These are phyloP conservation scores for Podila clonocystis DNA, from an alignment of 192 early-diverging fungal species.

Conservation along the genomic window DNA sequence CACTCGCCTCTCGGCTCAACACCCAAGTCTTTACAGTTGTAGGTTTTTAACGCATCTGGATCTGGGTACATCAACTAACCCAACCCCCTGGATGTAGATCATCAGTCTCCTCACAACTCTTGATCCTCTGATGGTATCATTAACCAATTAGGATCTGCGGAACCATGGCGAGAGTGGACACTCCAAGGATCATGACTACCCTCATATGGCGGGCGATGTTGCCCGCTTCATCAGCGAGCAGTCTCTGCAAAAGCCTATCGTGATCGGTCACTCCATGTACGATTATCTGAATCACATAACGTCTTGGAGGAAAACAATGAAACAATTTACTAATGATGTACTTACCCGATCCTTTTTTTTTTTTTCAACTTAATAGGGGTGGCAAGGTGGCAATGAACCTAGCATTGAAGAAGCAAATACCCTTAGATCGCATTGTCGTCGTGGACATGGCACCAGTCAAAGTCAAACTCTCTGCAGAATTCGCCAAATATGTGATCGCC, in stretches of 20 bases:
- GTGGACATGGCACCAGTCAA: slow-evolving; percentile 77
- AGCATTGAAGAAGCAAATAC: slow-evolving; percentile 63
- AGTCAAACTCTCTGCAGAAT: slow-evolving; percentile 60
- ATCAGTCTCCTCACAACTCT: background rate
- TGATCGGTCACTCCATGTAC: slow-evolving; percentile 93
- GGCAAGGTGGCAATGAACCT: slow-evolving; percentile 80
- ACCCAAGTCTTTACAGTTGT: slow-evolving; percentile 75
- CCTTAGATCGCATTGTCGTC: slow-evolving; percentile 68
- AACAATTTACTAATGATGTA: background rate
- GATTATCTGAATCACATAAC: background rate
- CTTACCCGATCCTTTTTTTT: background rate
- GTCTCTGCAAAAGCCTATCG: slow-evolving; percentile 58
- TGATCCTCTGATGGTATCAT: background rate
- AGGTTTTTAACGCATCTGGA: slow-evolving; percentile 6
- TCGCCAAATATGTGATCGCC: slow-evolving; percentile 62
- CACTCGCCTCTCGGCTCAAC: slow-evolving; percentile 68
- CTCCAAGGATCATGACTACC: slow-evolving; percentile 67
- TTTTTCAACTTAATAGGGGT: slow-evolving; percentile 56
- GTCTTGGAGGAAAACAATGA: background rate
- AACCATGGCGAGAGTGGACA: slow-evolving; percentile 96
- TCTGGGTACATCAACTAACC: background rate
- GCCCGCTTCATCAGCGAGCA: slow-evolving; percentile 72
- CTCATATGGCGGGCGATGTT: slow-evolving; percentile 85
- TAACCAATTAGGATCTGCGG: slow-evolving; percentile 73
- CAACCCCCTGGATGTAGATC: background rate